These are phyloP conservation scores for Teunomyces stri DNA, from an alignment of 805 yeast species.

Conservation along the genomic window DNA sequence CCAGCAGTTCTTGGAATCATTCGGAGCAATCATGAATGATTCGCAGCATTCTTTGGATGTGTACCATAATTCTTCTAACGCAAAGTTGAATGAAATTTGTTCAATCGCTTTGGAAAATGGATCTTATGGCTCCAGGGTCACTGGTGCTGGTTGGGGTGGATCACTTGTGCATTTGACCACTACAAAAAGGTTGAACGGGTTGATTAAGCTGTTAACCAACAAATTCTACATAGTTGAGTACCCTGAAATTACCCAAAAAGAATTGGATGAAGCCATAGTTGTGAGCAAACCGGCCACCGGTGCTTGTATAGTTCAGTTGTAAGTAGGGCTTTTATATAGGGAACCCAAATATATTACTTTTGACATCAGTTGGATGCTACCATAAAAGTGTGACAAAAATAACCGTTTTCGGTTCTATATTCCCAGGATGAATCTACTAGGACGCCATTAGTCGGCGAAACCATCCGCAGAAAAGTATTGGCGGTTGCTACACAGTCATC, in stretches of 20 bases:
- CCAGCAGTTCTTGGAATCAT: conserved; percentile 32
- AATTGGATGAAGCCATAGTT: conserved; percentile 50
- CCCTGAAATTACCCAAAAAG: conserved; percentile 47
- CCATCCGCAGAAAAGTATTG: not conserved
- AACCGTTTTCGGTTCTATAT: too few relatives aligned
- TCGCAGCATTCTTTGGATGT: conserved; percentile 54
- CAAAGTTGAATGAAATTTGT: conserved; percentile 53
- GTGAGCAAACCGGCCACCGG: conserved; percentile 58
- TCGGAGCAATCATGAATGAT: conserved; percentile 58
- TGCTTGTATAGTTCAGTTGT: conserved; percentile 27
- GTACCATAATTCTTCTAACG: conserved; percentile 54
- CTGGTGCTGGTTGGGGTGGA: conserved; percentile 83
- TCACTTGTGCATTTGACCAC: conserved; percentile 64
- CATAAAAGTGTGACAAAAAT: too few relatives aligned
- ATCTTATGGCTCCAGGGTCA: conserved; percentile 64
- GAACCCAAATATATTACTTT: too few relatives aligned
- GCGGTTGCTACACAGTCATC: not conserved
- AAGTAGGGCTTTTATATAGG: not conserved
- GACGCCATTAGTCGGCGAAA: too few relatives aligned
- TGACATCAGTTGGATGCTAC: too few relatives aligned
- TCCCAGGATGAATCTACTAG: too few relatives aligned
- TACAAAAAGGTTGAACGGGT: conserved; percentile 33
- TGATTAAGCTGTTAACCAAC: conserved; percentile 44
- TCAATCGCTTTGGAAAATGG: conserved; percentile 54
- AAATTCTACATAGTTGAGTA: conserved; percentile 49